Conservation (phyloP, 306 rosid genomes). For the Herpetospermum pedunculosum region DNA sequence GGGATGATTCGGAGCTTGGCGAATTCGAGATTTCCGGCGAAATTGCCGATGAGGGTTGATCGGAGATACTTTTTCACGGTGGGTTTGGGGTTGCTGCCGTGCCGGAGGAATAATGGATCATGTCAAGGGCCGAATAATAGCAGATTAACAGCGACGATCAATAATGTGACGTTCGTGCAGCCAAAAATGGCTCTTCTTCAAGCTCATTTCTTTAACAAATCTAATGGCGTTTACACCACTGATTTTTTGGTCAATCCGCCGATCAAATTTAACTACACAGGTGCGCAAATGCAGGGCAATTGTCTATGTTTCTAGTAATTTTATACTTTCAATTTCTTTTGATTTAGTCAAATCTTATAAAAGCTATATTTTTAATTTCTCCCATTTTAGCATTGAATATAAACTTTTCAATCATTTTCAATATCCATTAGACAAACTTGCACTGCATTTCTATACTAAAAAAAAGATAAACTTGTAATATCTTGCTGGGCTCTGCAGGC, state of each 20-base stretch:
- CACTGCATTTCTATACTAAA: too few species aligned
- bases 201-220: slow-evolving; percentile 51
- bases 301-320: not conserved
- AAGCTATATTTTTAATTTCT: too few species aligned
- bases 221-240: slow-evolving; percentile 24
- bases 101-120: slow-evolving; percentile 29
- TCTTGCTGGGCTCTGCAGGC: slow-evolving; percentile 17
- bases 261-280: slow-evolving; percentile 54
- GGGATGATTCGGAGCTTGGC: slow-evolving; percentile 37
- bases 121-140: slow-evolving; percentile 62
- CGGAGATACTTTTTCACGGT: slow-evolving; percentile 50
- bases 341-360: too few species aligned
- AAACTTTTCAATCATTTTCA: too few species aligned
- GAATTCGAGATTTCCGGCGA: slow-evolving; percentile 42
- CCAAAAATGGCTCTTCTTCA: slow-evolving; percentile 58
- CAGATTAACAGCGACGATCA: slow-evolving; percentile 33
- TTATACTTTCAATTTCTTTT: too few species aligned
- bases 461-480: too few species aligned
- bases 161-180: slow-evolving; percentile 58
- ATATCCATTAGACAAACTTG: too few species aligned
- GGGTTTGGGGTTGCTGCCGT: slow-evolving; percentile 39
- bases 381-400: too few species aligned
- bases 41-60: slow-evolving; percentile 38
- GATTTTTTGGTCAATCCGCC: slow-evolving; percentile 57
- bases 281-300: not conserved